Evolutionary conservation across 306 rosid species (phyloP).

Genomic region (Quercus rubra): DNA sequence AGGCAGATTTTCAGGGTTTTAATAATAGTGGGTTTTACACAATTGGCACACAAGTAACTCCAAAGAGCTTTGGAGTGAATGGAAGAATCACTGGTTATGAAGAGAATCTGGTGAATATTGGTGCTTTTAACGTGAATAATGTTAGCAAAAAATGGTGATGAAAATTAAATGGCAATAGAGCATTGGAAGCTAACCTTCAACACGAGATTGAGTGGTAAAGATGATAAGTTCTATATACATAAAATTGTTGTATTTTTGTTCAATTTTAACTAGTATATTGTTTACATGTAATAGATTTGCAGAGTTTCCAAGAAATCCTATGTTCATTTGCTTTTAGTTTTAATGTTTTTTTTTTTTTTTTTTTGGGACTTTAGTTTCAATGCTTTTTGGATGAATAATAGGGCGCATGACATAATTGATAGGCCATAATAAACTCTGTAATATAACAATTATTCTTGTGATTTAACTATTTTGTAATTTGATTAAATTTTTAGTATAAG

Average conservation of each 20-base stretch:
- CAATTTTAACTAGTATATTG: neutral
- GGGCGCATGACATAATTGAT: too few species aligned
- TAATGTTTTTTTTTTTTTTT: too few species aligned
- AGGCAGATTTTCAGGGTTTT: slow-evolving; percentile 30
- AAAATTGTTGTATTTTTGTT: neutral
- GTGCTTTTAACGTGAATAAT: slow-evolving; percentile 20
- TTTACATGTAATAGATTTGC: neutral
- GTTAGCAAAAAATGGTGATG: slow-evolving; percentile 37
- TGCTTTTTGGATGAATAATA: too few species aligned
- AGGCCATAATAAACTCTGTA: too few species aligned
- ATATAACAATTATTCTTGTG: too few species aligned
- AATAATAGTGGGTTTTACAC: slow-evolving; percentile 53
- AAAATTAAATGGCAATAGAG: slow-evolving; percentile 30
- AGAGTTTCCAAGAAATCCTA: neutral
- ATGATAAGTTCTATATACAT: neutral
- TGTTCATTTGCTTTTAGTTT: too few species aligned
- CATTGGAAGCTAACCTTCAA: slow-evolving; percentile 45
- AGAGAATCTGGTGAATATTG: slow-evolving; percentile 19
- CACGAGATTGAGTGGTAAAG: slow-evolving; percentile 64
- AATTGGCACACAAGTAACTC: slow-evolving; percentile 28
- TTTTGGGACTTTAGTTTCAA: too few species aligned
- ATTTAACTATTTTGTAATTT: too few species aligned
- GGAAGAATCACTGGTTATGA: slow-evolving; percentile 44
- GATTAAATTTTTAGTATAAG: too few species aligned
- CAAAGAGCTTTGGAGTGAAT: slow-evolving; percentile 29